A percentile compares a stretch with the other conserved stretches of the same genome.
These are phyloP conservation scores for Fusarium sp. DNA, from an alignment of 2,329 filamentous ascomycete species.

Conservation along the genomic window DNA sequence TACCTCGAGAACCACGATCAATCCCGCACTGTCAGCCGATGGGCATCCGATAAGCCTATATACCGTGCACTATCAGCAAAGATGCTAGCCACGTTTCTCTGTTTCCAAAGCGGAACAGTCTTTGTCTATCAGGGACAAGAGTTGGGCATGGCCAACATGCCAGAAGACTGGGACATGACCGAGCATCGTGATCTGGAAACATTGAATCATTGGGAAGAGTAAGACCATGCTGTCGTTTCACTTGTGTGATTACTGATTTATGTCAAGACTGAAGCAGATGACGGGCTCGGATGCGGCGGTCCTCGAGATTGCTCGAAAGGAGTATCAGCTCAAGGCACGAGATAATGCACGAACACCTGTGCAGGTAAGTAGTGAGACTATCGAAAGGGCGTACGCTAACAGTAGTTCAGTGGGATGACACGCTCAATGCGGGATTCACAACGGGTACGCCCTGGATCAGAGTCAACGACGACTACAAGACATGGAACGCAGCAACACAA, in stretches of 20 bases:
- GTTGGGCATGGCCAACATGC: conserved; percentile 68
- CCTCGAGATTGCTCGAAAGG: conserved; percentile 20
- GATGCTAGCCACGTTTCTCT: conserved; percentile 61
- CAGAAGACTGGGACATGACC: conserved; percentile 59
- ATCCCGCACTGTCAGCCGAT: conserved; percentile 64
- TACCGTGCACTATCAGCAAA: conserved; percentile 58
- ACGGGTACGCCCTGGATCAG: conserved; percentile 31
- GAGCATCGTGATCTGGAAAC: conserved; percentile 53
- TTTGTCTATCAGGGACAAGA: conserved; percentile 72
- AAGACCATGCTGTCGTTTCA: background rate
- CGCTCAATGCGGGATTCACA: conserved; percentile 29
- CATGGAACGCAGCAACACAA: conserved; percentile 30
- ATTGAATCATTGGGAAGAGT: conserved; percentile 37
- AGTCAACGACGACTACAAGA: conserved; percentile 34
- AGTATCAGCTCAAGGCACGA: conserved; percentile 33
- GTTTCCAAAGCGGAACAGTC: conserved; percentile 58
- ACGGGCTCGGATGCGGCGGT: background rate
- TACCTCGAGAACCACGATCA: conserved; percentile 75
- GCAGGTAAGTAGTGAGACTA: conserved; percentile 2
- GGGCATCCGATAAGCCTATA: conserved; percentile 44
- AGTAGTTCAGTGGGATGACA: conserved; percentile 20
- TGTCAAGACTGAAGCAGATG: conserved; percentile 5
- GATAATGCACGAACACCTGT: conserved; percentile 32
- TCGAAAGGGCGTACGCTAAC: background rate
- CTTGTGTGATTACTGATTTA: background rate